Evolutionary conservation across 306 rosid genomes (phyloP), one percentile per base, ranked within the genome.

Genomic region (Gillenia trifoliata): DNA sequence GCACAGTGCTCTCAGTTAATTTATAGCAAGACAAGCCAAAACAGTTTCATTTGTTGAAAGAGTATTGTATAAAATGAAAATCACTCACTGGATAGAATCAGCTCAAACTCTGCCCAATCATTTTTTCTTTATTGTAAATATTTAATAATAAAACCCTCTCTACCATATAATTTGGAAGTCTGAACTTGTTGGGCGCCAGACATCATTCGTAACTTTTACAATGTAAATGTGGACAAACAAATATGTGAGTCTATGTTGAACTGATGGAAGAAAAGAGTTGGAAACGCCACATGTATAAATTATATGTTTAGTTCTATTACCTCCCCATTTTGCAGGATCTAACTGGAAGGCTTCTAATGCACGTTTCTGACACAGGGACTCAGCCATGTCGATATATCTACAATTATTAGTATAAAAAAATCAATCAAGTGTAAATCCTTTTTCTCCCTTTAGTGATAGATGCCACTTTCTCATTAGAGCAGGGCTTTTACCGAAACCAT

Each of bases 261-360:
- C 50, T 54, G 47, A 17, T 20, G 54, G 15, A 59, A 59, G 73
- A 41, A 17, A 64, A 47, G 31, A 16, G 63, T 71, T 59, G 2
- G 13, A 16, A 45, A 34, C 47, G 20, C 17, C 4, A 12, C 50
- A 19, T 31, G 45, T 47, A 68, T 17, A 62, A 56, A 59, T 20
- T 17, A 60, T 69, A 50, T 52, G 23, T n/a, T 17, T 64, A 38
- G 54, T 33, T 55, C 33, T 50, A 56, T 43, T 82, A 93, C 97
- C 98, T 89, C 98, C 98, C 98, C 98, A 93, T 82, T 89, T 89
- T 49, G 88, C 90, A 4, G 97, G 96, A 86, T 93, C 98, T 83
- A 93, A 82, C 70, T 72, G 63, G 81, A 91, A 93, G 80, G 98
- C 82, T 84, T 87, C 96, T 13, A 93, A 63, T 12, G 98, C 97